Evolutionary conservation across 768 basidiomycete genomes (phyloP).

Genomic region (Mycena pura): DNA sequence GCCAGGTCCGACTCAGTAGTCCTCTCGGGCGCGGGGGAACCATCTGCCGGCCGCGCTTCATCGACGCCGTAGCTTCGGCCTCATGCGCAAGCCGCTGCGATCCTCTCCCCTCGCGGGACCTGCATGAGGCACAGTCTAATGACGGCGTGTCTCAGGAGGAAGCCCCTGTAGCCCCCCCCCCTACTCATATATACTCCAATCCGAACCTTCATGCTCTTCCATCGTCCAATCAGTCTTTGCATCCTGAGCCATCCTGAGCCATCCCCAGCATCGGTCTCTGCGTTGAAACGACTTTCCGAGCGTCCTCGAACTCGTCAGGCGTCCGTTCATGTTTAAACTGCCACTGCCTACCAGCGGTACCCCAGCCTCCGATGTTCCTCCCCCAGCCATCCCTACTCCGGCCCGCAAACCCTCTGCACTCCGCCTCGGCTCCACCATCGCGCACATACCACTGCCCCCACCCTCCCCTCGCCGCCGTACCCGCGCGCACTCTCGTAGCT

Average conservation of each 20-base stretch:
- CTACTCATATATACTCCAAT: conserved; percentile 18
- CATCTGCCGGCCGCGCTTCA: neutral
- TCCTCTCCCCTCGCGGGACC: conserved; percentile 54
- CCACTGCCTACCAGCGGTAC: neutral
- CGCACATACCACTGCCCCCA: conserved; percentile 1
- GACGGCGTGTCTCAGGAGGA: conserved; percentile 22
- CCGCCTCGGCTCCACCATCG: neutral
- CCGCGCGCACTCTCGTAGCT: conserved; percentile 11
- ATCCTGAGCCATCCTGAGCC: neutral
- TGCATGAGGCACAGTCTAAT: conserved; percentile 36
- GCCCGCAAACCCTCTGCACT: neutral
- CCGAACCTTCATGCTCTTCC: conserved; percentile 25
- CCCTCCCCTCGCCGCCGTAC: conserved; percentile 15
- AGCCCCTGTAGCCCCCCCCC: conserved; percentile 5
- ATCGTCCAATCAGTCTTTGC: neutral
- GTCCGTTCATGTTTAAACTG: conserved; percentile 1
- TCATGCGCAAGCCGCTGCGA: conserved; percentile 40
- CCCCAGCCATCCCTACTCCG: neutral
- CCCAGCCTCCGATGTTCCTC: conserved; percentile 9
- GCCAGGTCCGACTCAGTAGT: neutral
- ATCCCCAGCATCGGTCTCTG: neutral
- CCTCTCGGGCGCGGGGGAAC: neutral
- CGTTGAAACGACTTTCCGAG: neutral
- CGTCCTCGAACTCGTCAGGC: conserved; percentile 12
- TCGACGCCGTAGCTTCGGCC: conserved; percentile 23